Base-by-base conservation (phyloP, 192 early-diverging fungal species). In the Gonapodya sp. region DNA sequence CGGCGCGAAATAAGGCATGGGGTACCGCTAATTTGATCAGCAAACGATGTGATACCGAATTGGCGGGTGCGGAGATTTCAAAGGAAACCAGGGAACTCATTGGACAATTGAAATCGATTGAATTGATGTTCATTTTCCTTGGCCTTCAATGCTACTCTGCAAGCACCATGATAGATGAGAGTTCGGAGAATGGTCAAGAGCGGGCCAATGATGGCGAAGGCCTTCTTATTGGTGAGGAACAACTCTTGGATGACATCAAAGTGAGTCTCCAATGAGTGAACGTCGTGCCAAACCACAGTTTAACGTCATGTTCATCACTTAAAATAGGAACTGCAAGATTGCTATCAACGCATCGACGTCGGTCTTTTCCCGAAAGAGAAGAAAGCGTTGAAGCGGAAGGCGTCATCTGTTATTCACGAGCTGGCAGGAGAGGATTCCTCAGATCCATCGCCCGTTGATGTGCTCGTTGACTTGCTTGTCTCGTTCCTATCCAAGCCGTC, bases 401-500 rank as follows among this genome's bases (percentile, higher is more conserved):
- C 78, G 24, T 24, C 46, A 16, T 80, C 35, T 1, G 85, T 86
- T 2, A 85, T 81, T 0, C 88, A 90, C 0, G 89, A 88, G 2
- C 46, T 16, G 46, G 8, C 8, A 64, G 8, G 46, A 64, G 46
- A 64, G 46, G 87, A 83, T 0, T 87, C 90, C 35, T 91, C 91
- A 35, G 90, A 93, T 79, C 91, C 87, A 34, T 86, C 92, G 80
- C 95, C 96, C 0, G 89, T 95, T n/a, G 96, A 98, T 81, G 96
- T 99, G 73, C 89, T 99, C 80, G 87, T 96, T 1, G 97, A 99
- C 86, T 93, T 97, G 35, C 84, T 99, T 75, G 85, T 99, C 79
- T 91, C 92, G 81, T 93, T 98, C 85, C 84, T 99, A 85, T 91
- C 94, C 72, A 94, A 93, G 82, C 92, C 94, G 2, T 96, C 94